These are phyloP conservation scores for Rhodocollybia butyracea DNA, from an alignment of 768 basidiomycete genomes.

Conservation along the genomic window DNA sequence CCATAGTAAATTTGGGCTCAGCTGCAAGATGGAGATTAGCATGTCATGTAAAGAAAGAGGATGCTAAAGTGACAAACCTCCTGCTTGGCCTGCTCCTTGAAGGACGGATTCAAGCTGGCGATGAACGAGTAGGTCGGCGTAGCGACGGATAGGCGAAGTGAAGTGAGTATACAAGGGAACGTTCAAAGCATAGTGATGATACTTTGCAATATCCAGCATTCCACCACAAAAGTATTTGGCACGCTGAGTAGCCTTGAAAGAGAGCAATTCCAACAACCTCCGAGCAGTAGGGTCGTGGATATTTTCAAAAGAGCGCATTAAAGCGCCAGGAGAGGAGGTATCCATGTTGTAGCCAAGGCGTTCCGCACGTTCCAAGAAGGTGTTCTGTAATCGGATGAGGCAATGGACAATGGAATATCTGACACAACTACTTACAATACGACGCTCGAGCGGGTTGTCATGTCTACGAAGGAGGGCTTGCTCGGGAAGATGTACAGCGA, in stretches of 20 bases:
- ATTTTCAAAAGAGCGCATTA: constrained; percentile 82
- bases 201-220: constrained; percentile 99
- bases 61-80: constrained; percentile 39
- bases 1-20: constrained; percentile 95
- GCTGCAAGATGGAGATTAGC: constrained; percentile 23
- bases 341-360: constrained; percentile 85
- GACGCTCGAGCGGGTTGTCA: constrained; percentile 88
- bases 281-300: constrained; percentile 73
- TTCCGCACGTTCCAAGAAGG: constrained; percentile 76
- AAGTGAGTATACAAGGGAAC: constrained; percentile 92
- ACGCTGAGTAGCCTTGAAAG: constrained; percentile 88
- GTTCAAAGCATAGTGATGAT: constrained; percentile 88
- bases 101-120: constrained; percentile 92
- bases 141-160: constrained; percentile 89
- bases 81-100: constrained; percentile 68
- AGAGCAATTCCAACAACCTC: constrained; percentile 76
- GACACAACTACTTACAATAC: constrained; percentile 55
- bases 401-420: neutral
- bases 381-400: constrained; percentile 44
- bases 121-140: constrained; percentile 93
- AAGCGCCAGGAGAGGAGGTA: constrained; percentile 66
- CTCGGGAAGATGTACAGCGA: constrained; percentile 92
- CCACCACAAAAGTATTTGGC: constrained; percentile 99
- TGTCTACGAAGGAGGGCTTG: constrained; percentile 96
- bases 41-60: neutral